Evolutionary conservation across 345 rosid species (phyloP), one percentile per base, ranked within the genome.

Genomic region (Cochlearia excelsa): DNA sequence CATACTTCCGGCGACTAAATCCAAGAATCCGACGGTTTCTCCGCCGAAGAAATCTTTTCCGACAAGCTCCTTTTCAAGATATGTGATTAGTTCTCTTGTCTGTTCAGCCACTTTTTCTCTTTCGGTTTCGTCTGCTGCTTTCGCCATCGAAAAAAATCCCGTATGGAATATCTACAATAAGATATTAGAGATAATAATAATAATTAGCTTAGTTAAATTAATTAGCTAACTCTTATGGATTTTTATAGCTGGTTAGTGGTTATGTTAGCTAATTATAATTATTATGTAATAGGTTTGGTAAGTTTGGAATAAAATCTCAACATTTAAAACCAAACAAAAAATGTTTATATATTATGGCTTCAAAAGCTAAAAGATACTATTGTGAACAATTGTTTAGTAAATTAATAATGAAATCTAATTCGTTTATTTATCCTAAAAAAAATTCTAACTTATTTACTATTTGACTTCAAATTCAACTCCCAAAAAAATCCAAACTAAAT

Each of bases 1-100:
- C 49, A 63, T 1, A 30, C 52, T 69, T 30, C 51, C 69, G 1
- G 61, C 70, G 0, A 69, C 80, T 2, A 74, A 9, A 28, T 74
- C 80, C 69, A 79, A 51, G 26, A 60, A 63, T 48, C 82, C 78
- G 4, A 63, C 49, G 3, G 2, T 57, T 33, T 73, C 42, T 0
- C 78, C 80, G 0, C 76, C 83, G n/a, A 79, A 76, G 69, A 64
- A 79, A 9, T 69, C 63, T 66, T 74, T 67, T 41, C 76, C 70
- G 31, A 65, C 72, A 10, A 74, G 73, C 41, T 68, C 66, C 29
- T 68, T 62, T 62, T 76, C 80, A 1, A 79, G 75, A 49, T 57
- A 3, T 50, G 10, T 70, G 16, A 76, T 29, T 54, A 68, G 67
- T 37, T 40, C 53, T 28, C 29, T 57, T 42, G 54, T 59, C 63